Evolutionary conservation across 2,329 filamentous ascomycete genomes (phyloP).

Genomic region (Onygenales sp.): DNA sequence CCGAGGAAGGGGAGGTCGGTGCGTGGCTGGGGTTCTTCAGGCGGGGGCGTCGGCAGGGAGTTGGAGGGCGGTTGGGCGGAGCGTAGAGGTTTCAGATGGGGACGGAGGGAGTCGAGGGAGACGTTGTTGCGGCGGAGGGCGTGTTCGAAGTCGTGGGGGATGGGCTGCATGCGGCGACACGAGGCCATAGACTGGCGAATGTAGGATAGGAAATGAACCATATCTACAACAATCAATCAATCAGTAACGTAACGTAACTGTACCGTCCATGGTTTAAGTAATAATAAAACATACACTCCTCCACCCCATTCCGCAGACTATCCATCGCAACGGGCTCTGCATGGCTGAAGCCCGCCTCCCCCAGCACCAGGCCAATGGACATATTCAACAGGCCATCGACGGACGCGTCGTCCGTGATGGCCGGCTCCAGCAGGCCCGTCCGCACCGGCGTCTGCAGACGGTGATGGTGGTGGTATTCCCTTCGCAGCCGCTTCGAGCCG

Average conservation of each 20-base stretch:
- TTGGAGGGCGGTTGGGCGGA: constrained; percentile 14
- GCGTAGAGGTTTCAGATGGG: constrained; percentile 22
- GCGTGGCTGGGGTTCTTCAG: constrained; percentile 27
- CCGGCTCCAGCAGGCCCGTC: constrained; percentile 25
- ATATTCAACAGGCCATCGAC: constrained; percentile 47
- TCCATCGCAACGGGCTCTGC: constrained; percentile 48
- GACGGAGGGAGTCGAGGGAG: constrained; percentile 23
- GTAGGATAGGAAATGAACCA: constrained; percentile 44
- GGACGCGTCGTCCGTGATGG: constrained; percentile 42
- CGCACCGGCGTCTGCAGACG: constrained; percentile 26
- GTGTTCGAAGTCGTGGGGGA: constrained; percentile 50
- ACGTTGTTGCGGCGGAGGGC: constrained; percentile 25
- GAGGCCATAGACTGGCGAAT: constrained; percentile 50
- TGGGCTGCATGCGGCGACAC: constrained; percentile 45
- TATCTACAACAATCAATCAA: constrained; percentile 33
- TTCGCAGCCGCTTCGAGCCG: constrained; percentile 25
- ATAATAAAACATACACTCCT: constrained; percentile 45
- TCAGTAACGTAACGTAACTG: neutral
- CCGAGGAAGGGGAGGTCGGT: constrained; percentile 39
- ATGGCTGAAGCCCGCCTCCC: constrained; percentile 44
- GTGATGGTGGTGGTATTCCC: constrained; percentile 35
- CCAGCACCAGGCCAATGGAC: constrained; percentile 44
- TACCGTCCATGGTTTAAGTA: neutral
- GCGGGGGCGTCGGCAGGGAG: constrained; percentile 28
- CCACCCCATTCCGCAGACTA: constrained; percentile 43